Evolutionary conservation across 2,329 filamentous ascomycete species (phyloP).

Genomic region (Calonectria naviculata): DNA sequence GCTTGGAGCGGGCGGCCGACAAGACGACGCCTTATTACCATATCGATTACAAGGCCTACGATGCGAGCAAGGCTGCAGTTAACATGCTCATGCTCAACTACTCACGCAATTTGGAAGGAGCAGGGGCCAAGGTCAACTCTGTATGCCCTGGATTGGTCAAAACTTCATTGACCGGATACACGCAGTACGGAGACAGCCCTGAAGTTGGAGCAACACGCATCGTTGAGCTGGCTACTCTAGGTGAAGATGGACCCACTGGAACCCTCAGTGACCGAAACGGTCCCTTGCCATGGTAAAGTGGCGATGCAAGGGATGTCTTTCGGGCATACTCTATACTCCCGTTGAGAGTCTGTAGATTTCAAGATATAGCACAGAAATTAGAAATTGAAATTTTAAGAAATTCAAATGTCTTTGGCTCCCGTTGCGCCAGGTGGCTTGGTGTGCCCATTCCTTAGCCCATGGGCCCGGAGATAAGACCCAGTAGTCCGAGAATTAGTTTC

Average conservation of each 20-base stretch:
- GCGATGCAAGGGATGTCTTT: background rate
- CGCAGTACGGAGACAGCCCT: slow-evolving; percentile 22
- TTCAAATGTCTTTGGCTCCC: no score
- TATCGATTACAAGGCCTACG: slow-evolving; percentile 48
- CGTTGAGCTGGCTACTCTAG: slow-evolving; percentile 44
- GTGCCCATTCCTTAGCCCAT: background rate
- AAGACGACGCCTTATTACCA: slow-evolving; percentile 38
- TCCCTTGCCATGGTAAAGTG: slow-evolving; percentile 27
- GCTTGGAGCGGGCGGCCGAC: slow-evolving; percentile 43
- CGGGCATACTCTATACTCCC: background rate
- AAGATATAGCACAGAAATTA: background rate
- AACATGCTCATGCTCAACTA: slow-evolving; percentile 53
- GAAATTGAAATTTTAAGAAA: background rate
- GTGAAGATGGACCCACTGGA: slow-evolving; percentile 42
- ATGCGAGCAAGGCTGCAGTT: slow-evolving; percentile 54
- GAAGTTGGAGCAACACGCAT: slow-evolving; percentile 44
- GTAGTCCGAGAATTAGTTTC: background rate
- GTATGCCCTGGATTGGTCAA: slow-evolving; percentile 51
- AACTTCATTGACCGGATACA: slow-evolving; percentile 40
- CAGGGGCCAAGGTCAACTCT: slow-evolving; percentile 47
- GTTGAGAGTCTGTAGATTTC: background rate
- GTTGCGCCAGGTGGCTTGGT: no score
- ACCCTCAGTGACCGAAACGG: slow-evolving; percentile 42
- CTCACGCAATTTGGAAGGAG: slow-evolving; percentile 41
- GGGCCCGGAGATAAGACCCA: background rate